Conservation (phyloP, 208 protist genomes). For the Crithidia expoeki region DNA sequence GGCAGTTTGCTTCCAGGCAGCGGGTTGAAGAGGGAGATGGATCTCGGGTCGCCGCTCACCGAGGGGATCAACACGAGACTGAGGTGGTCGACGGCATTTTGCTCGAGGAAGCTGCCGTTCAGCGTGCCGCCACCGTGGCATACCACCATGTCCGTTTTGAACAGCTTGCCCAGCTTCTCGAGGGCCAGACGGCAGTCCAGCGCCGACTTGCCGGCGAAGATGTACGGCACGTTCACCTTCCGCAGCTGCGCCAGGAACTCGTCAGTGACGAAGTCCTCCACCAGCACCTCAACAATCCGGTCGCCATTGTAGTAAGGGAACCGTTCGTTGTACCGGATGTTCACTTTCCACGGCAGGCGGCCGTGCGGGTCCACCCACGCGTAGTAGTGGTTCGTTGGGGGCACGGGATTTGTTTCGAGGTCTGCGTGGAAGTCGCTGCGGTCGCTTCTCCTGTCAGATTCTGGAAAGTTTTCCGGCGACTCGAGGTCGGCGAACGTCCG, state of each 20-base stretch:
- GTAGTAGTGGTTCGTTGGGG: conserved; percentile 17
- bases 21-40: conserved; percentile 17
- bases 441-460: conserved; percentile 6
- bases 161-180: too few species aligned
- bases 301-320: too few species aligned
- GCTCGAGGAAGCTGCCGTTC: conserved; percentile 19
- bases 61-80: conserved; percentile 25
- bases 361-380: conserved; percentile 29
- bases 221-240: too few species aligned
- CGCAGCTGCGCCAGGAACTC: too few species aligned
- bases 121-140: conserved; percentile 29
- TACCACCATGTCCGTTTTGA: conserved; percentile 19
- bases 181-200: too few species aligned
- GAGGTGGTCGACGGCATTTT: conserved; percentile 15
- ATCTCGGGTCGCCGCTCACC: conserved; percentile 10
- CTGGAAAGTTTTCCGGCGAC: conserved; percentile 10
- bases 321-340: conserved; percentile 9
- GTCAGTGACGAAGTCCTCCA: too few species aligned
- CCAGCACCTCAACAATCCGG: too few species aligned
- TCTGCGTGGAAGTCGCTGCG: conserved; percentile 32
- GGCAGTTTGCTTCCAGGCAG: conserved; percentile 15
- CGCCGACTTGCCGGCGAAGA: too few species aligned
- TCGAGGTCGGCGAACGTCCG: conserved; percentile 8
- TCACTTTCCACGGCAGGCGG: conserved; percentile 9
- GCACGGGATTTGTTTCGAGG: conserved; percentile 11